Percentiles rank a stretch among this genome's conserved stretches.
phyloP scores from a whole-genome alignment of 2,329 filamentous ascomycete species.

The Alternaria sp. region DNA sequence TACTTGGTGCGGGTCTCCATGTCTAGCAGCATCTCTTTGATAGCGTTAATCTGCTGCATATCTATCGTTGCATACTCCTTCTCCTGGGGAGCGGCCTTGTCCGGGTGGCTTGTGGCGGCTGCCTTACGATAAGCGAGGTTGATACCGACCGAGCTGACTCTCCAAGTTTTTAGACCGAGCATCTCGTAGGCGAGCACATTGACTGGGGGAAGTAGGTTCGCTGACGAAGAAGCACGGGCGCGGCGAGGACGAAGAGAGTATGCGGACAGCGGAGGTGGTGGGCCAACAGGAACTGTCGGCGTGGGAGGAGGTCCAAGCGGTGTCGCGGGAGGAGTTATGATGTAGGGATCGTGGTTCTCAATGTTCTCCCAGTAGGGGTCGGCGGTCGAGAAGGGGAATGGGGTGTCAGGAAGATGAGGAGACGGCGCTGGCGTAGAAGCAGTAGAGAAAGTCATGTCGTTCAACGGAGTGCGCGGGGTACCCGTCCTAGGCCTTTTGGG shows the following conservation, averaged over 20 bases:
- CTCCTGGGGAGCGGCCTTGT: constrained; percentile 24
- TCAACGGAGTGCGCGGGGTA: constrained; percentile 17
- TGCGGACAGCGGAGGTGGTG: constrained; percentile 2
- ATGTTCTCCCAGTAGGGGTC: constrained; percentile 28
- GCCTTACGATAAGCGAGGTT: constrained; percentile 25
- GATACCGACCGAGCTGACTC: constrained; percentile 21
- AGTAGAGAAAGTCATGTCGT: constrained; percentile 8
- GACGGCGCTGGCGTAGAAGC: constrained; percentile 20
- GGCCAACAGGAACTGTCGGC: constrained; percentile 3
- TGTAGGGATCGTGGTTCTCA: constrained; percentile 28
- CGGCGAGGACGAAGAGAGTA: not conserved
- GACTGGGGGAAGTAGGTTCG: constrained; percentile 7
- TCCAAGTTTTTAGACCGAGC: constrained; percentile 25
- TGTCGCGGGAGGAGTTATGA: not conserved
- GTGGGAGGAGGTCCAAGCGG: not conserved
- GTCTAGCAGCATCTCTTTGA: constrained; percentile 34
- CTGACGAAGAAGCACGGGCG: not conserved
- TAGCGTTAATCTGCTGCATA: constrained; percentile 39
- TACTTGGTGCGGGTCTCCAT: constrained; percentile 15
- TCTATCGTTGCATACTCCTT: constrained; percentile 21
- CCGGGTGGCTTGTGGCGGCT: constrained; percentile 30
- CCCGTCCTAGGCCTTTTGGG: constrained; percentile 18
- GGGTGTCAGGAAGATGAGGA: constrained; percentile 14
- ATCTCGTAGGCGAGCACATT: constrained; percentile 29
- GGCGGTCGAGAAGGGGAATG: constrained; percentile 15